Evolutionary conservation across 2,329 filamentous ascomycete genomes (phyloP).

Genomic region (Calonectria multiphialidica): DNA sequence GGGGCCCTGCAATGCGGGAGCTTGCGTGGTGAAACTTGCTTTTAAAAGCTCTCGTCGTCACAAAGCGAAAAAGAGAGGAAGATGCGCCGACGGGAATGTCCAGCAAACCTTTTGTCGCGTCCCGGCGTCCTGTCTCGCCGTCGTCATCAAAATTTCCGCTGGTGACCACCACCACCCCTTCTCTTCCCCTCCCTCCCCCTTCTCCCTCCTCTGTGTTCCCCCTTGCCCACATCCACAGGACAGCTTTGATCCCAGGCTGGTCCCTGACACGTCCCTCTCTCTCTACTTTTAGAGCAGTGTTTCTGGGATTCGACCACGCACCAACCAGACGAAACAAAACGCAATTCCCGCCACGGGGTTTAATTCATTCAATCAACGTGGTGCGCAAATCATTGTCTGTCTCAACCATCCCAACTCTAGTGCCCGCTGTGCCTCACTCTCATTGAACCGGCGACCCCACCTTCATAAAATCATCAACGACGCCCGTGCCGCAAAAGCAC

Average conservation of each 20-base stretch:
- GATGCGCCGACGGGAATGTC: neutral
- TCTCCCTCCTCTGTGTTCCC: neutral
- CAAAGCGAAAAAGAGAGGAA: neutral
- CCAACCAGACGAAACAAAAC: slow-evolving; percentile 12
- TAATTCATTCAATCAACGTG: slow-evolving; percentile 5
- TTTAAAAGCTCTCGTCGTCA: slow-evolving; percentile 11
- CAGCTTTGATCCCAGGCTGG: slow-evolving; percentile 4
- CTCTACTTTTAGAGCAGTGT: slow-evolving; percentile 2
- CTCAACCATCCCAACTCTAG: slow-evolving; percentile 16
- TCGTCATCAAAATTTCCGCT: neutral
- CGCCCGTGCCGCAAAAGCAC: slow-evolving; percentile 4
- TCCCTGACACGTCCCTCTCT: slow-evolving; percentile 4
- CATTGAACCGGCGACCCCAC: neutral
- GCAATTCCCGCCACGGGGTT: neutral
- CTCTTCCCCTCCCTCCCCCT: neutral
- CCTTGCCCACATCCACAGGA: neutral
- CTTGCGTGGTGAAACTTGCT: slow-evolving; percentile 7
- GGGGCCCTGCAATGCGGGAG: neutral
- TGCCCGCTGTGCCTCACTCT: slow-evolving; percentile 11
- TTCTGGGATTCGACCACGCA: neutral
- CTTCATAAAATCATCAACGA: slow-evolving; percentile 11
- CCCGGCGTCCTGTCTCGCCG: neutral
- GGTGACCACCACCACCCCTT: too few relatives aligned
- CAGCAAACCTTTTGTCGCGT: slow-evolving; percentile 4
- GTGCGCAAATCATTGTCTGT: slow-evolving; percentile 4